These are phyloP conservation scores for Baudoinia panamericana DNA, from an alignment of 495 filamentous ascomycete species.

Conservation along the genomic window DNA sequence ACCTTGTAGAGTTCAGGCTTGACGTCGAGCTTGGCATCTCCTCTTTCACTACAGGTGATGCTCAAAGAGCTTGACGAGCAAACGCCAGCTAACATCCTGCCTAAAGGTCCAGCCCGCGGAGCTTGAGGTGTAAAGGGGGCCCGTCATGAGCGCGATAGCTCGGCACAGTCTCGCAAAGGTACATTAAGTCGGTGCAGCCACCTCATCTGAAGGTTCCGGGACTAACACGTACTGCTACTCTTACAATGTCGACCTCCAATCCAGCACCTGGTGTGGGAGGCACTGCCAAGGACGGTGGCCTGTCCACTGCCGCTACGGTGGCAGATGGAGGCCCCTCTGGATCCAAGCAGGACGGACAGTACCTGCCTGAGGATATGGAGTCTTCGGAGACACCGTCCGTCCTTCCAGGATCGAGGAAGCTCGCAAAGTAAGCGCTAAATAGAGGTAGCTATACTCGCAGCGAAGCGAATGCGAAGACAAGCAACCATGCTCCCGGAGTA, in stretches of 20 bases:
- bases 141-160: too few species aligned
- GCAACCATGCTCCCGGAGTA: constrained; percentile 4
- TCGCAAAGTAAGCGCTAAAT: background rate
- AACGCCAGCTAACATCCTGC: too few species aligned
- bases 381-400: background rate
- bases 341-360: background rate
- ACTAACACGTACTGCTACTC: too few species aligned
- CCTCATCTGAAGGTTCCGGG: too few species aligned
- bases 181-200: too few species aligned
- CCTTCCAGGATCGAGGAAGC: background rate
- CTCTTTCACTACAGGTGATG: too few species aligned
- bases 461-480: constrained; percentile 1
- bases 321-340: constrained; percentile 2
- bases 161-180: too few species aligned
- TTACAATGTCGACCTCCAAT: constrained; percentile 5
- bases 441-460: background rate
- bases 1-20: too few species aligned
- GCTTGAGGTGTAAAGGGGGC: too few species aligned
- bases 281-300: constrained; percentile 5
- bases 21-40: too few species aligned
- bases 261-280: constrained; percentile 7
- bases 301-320: constrained; percentile 2
- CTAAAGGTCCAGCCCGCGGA: too few species aligned
- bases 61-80: too few species aligned
- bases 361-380: background rate